These are phyloP conservation scores for Colletotrichum sp. DNA, from an alignment of 2,329 filamentous ascomycete species.

Conservation along the genomic window DNA sequence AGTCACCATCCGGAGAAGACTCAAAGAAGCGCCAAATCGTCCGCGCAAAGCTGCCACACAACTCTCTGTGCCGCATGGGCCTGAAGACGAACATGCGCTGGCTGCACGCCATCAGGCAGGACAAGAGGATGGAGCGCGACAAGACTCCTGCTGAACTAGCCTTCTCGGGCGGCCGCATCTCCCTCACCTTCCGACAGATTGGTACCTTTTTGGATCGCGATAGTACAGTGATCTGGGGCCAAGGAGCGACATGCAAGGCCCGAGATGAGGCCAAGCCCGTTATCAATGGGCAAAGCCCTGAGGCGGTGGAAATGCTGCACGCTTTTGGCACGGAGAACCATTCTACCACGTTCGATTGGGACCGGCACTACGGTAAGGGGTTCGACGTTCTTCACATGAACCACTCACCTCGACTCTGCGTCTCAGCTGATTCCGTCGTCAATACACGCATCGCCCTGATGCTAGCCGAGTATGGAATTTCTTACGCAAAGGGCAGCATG, in stretches of 20 bases:
- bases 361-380: constrained; percentile 74
- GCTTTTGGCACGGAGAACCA: constrained; percentile 91
- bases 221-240: constrained; percentile 83
- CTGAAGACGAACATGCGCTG: constrained; percentile 82
- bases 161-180: constrained; percentile 80
- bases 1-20: constrained; percentile 14
- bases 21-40: constrained; percentile 60
- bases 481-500: constrained; percentile 51
- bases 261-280: constrained; percentile 65
- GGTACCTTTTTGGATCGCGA: constrained; percentile 78
- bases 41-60: constrained; percentile 80
- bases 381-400: constrained; percentile 82
- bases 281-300: constrained; percentile 70
- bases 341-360: constrained; percentile 74
- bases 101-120: constrained; percentile 90
- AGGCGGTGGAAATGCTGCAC: constrained; percentile 72
- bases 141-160: constrained; percentile 75
- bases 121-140: constrained; percentile 74
- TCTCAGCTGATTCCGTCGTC: constrained; percentile 49
- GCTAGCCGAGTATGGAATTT: constrained; percentile 52
- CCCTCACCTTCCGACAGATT: constrained; percentile 88
- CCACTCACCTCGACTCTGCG: constrained; percentile 55
- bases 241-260: constrained; percentile 79
- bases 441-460: constrained; percentile 58
- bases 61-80: constrained; percentile 86